Base-by-base conservation (phyloP, 2,329 filamentous ascomycete species). In the Aureobasidium sp. region DNA sequence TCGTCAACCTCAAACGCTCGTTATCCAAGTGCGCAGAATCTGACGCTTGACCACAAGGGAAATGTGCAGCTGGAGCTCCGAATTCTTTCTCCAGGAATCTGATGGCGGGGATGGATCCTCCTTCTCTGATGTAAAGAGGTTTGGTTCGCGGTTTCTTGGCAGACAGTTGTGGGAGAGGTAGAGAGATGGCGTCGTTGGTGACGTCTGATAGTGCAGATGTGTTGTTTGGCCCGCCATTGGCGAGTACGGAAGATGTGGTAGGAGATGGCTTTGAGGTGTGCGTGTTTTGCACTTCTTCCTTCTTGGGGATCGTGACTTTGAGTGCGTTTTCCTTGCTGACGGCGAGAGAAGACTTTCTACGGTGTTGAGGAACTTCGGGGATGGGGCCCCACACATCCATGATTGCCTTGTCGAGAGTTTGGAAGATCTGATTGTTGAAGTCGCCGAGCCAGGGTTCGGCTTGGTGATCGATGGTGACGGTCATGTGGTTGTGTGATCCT, bases 361-460 rank as follows among this genome's bases (percentile, higher is more conserved):
- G 61, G 62, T 66, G 73, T 58, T 70, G 76, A 65, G 75, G 81
- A 45, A 74, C 79, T 68, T 68, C 74, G 39, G 67, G 71, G 41
- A 78, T 77, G 0, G 84, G 83, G 0, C 86, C 86, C 94, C 94
- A 99, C 0, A 88, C 91, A 48, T 89, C 84, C 69, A 92, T 84
- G 55, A 97, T 88, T 0, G 92, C 94, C 63, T 86, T 82, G 67
- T 96, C 91, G 0, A 99, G 82, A 0, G 91, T 95, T 65, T 87
- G 85, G 75, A 97, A 99, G 63, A 97, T 92, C 66, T 91, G 86
- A 67, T 96, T 97, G 53, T 86, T 86, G 3, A 91, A 91, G 68
- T 97, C 91, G 15, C 94, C 93, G 0, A 99, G 84, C 94, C 94
- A 99, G 0, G 94, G 91, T 71, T 99, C 94, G 0, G 94, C 93